phyloP scores from a whole-genome alignment of 73 alveolate species.

The Effrenium voratum region DNA sequence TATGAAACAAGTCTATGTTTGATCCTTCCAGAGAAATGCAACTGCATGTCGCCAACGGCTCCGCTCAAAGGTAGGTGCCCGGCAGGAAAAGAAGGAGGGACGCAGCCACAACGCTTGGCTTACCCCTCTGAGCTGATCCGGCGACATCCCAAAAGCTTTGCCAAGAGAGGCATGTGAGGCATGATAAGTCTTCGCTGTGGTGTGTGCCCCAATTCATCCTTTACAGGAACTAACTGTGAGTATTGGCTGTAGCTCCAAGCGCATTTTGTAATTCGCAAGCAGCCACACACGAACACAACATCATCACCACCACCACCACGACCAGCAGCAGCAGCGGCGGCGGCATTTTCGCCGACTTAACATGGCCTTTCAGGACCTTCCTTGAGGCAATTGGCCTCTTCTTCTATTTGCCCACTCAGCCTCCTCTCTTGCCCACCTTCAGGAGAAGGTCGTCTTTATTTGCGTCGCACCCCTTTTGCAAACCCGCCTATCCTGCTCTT shows the following conservation, averaged over 20 bases:
- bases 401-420: conserved; percentile 21
- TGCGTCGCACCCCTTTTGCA: not conserved
- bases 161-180: not conserved
- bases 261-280: not conserved
- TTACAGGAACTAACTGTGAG: not conserved
- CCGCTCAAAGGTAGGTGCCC: conserved; percentile 57
- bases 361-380: no score
- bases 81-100: conserved; percentile 69
- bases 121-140: conserved; percentile 79
- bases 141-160: not conserved
- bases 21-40: not conserved
- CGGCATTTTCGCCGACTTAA: no score
- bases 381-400: no score
- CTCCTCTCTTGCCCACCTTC: conserved; percentile 14
- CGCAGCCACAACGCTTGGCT: conserved; percentile 66
- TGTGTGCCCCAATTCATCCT: not conserved
- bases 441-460: not conserved
- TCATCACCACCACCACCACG: not conserved
- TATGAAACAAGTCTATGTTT: not conserved
- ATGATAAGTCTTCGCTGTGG: not conserved
- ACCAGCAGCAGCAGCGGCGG: no score
- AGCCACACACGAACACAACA: not conserved
- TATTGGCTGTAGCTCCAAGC: not conserved
- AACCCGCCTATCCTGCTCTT: not conserved
- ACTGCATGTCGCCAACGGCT: not conserved